Percentiles rank a stretch among this genome's conserved stretches.
These are phyloP conservation scores for Sodiomyces alkalinus DNA, from an alignment of 2,329 filamentous ascomycete species.

Conservation along the genomic window DNA sequence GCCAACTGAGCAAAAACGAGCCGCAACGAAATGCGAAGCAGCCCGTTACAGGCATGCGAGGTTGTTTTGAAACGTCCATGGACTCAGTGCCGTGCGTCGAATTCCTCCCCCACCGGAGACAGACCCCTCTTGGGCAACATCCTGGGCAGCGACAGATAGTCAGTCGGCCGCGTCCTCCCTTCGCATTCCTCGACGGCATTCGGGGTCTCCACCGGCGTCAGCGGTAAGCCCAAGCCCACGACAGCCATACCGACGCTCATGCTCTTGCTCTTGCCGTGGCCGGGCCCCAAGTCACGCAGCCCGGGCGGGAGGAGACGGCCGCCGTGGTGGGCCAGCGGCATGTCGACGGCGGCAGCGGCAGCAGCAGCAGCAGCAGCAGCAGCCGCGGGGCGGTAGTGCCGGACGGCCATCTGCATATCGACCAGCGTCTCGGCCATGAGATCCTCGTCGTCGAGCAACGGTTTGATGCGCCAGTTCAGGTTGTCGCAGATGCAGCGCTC, in stretches of 20 bases:
- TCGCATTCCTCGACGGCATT: slow-evolving; percentile 5
- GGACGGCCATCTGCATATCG: slow-evolving; percentile 47
- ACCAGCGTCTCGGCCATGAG: slow-evolving; percentile 43
- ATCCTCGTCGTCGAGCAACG: slow-evolving; percentile 38
- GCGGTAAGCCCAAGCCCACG: slow-evolving; percentile 21
- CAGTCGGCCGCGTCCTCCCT: slow-evolving; percentile 3
- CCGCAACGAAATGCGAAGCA: too few relatives aligned
- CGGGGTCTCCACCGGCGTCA: slow-evolving; percentile 24
- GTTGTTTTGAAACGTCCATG: too few relatives aligned
- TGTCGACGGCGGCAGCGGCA: too few relatives aligned
- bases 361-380: slow-evolving; percentile 7
- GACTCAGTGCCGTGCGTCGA: too few relatives aligned
- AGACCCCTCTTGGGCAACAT: slow-evolving; percentile 2
- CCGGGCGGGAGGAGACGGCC: too few relatives aligned
- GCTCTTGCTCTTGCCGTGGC: slow-evolving; percentile 19
- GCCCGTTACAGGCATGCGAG: too few relatives aligned
- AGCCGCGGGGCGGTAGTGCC: slow-evolving; percentile 10
- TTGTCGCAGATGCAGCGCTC: slow-evolving; percentile 50
- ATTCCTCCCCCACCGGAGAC: slow-evolving; percentile 6
- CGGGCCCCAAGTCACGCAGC: too few relatives aligned
- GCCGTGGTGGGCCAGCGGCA: too few relatives aligned
- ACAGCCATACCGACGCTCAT: slow-evolving; percentile 23
- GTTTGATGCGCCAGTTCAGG: slow-evolving; percentile 46
- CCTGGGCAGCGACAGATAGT: slow-evolving; percentile 5
- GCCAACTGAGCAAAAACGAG: too few relatives aligned